phyloP scores from a whole-genome alignment of 176 grass and related monocot genomes.

The Oropetium thomaeum region DNA sequence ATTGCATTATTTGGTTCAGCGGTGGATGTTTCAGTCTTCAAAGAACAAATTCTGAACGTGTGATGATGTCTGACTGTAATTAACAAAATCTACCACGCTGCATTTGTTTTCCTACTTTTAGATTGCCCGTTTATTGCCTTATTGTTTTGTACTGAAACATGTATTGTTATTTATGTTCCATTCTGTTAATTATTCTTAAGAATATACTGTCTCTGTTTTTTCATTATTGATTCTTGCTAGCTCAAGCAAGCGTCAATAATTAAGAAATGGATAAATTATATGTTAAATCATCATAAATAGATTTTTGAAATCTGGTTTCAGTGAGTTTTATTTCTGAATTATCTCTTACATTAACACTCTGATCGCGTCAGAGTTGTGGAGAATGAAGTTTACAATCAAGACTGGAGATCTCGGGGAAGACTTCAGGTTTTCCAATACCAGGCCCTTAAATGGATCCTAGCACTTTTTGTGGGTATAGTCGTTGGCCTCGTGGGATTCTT shows the following conservation, averaged over 20 bases:
- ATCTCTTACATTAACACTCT: neutral
- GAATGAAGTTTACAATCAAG: conserved; percentile 68
- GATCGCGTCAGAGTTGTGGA: conserved; percentile 55
- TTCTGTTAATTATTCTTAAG: neutral
- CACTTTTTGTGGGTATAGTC: conserved; percentile 53
- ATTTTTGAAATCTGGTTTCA: neutral
- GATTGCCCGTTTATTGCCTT: too few relatives aligned
- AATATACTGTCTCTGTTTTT: too few relatives aligned
- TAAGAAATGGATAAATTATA: too few relatives aligned
- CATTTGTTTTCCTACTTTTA: neutral
- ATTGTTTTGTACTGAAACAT: too few relatives aligned
- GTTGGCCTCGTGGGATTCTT: conserved; percentile 64
- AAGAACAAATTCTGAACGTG: neutral
- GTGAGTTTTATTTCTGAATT: neutral
- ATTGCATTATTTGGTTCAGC: neutral
- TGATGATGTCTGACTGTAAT: neutral
- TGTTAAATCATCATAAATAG: neutral
- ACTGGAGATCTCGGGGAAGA: conserved; percentile 62
- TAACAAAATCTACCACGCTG: too few relatives aligned
- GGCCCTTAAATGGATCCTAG: conserved; percentile 62
- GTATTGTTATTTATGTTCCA: neutral
- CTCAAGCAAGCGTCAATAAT: too few relatives aligned
- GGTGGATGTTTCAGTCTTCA: neutral
- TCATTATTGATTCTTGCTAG: too few relatives aligned
- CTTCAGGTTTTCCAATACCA: conserved; percentile 61